phyloP scores from a whole-genome alignment of 106 monocot genomes.

The Chionographis japonica region DNA sequence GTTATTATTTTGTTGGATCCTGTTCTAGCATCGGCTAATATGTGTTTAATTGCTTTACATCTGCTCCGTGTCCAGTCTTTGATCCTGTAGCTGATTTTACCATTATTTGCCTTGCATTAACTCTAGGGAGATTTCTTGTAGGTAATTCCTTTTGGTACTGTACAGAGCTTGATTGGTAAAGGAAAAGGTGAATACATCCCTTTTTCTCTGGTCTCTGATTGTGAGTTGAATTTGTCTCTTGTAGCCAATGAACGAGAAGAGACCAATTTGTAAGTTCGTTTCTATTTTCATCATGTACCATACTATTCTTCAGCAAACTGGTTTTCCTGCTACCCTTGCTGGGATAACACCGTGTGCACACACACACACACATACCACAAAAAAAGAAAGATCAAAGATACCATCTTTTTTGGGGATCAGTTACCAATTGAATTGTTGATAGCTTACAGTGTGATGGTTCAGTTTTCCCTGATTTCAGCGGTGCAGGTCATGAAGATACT shows the following conservation, averaged over 20 bases:
- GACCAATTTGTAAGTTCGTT: slow-evolving; percentile 24
- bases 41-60: too few species aligned
- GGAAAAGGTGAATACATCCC: slow-evolving; percentile 6
- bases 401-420: too few species aligned
- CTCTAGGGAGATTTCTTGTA: slow-evolving; percentile 17
- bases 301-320: background rate
- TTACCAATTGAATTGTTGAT: too few species aligned
- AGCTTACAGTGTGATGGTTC: background rate
- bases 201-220: slow-evolving; percentile 15
- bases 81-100: too few species aligned
- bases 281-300: background rate
- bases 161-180: slow-evolving; percentile 21
- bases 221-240: slow-evolving; percentile 5
- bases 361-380: too few species aligned
- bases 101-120: background rate
- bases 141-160: slow-evolving; percentile 34
- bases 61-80: too few species aligned
- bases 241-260: slow-evolving; percentile 12
- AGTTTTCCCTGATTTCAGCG: slow-evolving; percentile 31
- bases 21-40: too few species aligned
- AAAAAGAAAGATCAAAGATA: too few species aligned
- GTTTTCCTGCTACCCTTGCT: slow-evolving; percentile 3
- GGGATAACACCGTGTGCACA: background rate
- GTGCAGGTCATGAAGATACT: slow-evolving; percentile 25
- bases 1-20: too few species aligned